Percentiles rank a stretch among this genome's conserved stretches.
phyloP scores from a whole-genome alignment of 2,329 filamentous ascomycete genomes.

The Elsinoe ampelina region DNA sequence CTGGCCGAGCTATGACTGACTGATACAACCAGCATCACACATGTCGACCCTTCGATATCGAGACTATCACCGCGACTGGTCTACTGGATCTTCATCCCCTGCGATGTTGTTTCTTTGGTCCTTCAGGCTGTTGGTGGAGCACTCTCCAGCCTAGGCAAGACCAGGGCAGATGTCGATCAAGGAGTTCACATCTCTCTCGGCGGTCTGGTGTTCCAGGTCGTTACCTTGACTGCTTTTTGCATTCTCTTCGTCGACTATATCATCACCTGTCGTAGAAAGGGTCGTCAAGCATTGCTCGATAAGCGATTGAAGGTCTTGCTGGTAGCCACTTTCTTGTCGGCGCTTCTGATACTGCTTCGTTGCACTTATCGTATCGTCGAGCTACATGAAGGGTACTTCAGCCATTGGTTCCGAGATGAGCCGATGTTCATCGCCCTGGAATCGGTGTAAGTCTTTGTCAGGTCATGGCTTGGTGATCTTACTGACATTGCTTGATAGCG shows the following conservation, averaged over 20 bases:
- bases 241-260: slow-evolving; percentile 42
- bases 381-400: neutral
- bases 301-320: neutral
- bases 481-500: neutral
- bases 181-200: slow-evolving; percentile 52
- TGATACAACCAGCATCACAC: slow-evolving; percentile 13
- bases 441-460: neutral
- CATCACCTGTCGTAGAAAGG: neutral
- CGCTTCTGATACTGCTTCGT: neutral
- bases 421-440: neutral
- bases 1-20: neutral
- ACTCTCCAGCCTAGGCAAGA: slow-evolving; percentile 28
- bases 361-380: neutral
- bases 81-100: slow-evolving; percentile 46
- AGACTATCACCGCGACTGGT: slow-evolving; percentile 18
- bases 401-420: neutral
- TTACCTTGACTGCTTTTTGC: slow-evolving; percentile 48
- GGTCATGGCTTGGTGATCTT: neutral
- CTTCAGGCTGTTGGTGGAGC: slow-evolving; percentile 52
- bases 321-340: neutral
- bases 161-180: neutral
- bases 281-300: neutral
- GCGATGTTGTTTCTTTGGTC: slow-evolving; percentile 51
- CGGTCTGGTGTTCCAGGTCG: slow-evolving; percentile 53
- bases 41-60: slow-evolving; percentile 15